Evolutionary conservation across 257 asterid species (phyloP), one percentile per base, ranked within the genome.

Genomic region (Nicotiana attenuata): DNA sequence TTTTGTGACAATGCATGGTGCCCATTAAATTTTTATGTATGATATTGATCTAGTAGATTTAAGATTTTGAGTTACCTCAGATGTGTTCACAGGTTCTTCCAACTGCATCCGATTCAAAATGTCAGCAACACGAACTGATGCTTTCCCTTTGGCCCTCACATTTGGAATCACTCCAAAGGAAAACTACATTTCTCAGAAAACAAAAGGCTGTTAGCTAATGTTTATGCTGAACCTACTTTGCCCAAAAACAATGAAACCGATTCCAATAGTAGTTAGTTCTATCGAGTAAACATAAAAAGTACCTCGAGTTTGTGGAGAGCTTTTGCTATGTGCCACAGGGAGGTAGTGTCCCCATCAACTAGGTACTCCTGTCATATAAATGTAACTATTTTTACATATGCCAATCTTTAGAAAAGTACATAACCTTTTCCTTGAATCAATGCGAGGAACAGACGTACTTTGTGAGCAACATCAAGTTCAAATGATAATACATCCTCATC

Each of bases 121-220:
- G 85, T 94, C 98, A 77, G 97, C 97, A 87, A 96, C 92, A 26
- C 94, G 93, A 76, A 89, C 88, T 76, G 99, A 92, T 66, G 91
- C 97, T 87, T 89, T 96, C 55, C 99, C 99, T 91, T 94, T 92
- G 84, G 98, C 97, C 89, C 99, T 94, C 83, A 96, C 87, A 91
- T 96, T 96, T 17, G 98, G 99, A 82, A 96, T 93, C 73, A 92
- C 92, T 83, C 99, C 99, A 83, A 90, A 91, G 81, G 97, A 87
- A 83, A 90, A 92, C 99, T 96, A 71, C 91, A 92, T 53, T 78
- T 64, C 69, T 73, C 85, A 83, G 67, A 29, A 77, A 80, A 83
- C 82, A 76, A 0, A 81, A 61, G 65, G 63, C 80, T 66, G 56
- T 81, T 76, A 84, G 78, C 41, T 78, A 80, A 57, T 65, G 57